A percentile compares a stretch with the other conserved stretches of the same genome.
These are phyloP conservation scores for Lepidium campestre DNA, from an alignment of 441 rosid genomes.

Conservation along the genomic window DNA sequence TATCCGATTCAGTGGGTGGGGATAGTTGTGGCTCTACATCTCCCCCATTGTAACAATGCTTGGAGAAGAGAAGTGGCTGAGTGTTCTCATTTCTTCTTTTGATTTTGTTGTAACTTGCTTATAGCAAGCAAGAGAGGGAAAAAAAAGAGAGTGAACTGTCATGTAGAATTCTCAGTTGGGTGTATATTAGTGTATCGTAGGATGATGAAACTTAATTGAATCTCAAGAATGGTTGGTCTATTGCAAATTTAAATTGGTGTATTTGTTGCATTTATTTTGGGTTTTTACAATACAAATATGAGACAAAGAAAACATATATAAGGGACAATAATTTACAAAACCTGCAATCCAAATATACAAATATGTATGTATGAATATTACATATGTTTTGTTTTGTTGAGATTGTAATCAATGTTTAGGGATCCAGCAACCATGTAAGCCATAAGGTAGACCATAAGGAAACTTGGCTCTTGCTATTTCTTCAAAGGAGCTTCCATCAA, in stretches of 20 bases:
- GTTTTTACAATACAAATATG: constrained; percentile 17
- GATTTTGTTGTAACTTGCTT: constrained; percentile 6
- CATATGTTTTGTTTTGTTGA: constrained; percentile 5
- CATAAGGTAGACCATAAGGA: constrained; percentile 92
- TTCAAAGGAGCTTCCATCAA: constrained; percentile 78
- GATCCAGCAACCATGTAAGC: constrained; percentile 98
- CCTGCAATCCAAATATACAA: constrained; percentile 19
- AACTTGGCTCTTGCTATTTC: constrained; percentile 89
- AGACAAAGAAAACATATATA: neutral
- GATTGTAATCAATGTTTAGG: constrained; percentile 36
- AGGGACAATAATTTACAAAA: constrained; percentile 6
- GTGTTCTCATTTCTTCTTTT: constrained; percentile 1
- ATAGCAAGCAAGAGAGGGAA: neutral
- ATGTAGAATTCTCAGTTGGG: neutral
- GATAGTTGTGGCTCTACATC: constrained; percentile 27
- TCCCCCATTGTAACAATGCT: constrained; percentile 31
- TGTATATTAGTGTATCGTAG: neutral
- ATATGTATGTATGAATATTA: neutral
- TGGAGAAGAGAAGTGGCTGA: constrained; percentile 28
- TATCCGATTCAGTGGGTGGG: constrained; percentile 21
- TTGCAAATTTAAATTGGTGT: neutral
- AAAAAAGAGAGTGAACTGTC: neutral
- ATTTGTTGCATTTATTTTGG: neutral
- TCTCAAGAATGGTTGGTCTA: neutral
- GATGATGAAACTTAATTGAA: neutral